These are phyloP conservation scores for Chrysoporthe austroafricana DNA, from an alignment of 2,329 filamentous ascomycete species.

Conservation along the genomic window DNA sequence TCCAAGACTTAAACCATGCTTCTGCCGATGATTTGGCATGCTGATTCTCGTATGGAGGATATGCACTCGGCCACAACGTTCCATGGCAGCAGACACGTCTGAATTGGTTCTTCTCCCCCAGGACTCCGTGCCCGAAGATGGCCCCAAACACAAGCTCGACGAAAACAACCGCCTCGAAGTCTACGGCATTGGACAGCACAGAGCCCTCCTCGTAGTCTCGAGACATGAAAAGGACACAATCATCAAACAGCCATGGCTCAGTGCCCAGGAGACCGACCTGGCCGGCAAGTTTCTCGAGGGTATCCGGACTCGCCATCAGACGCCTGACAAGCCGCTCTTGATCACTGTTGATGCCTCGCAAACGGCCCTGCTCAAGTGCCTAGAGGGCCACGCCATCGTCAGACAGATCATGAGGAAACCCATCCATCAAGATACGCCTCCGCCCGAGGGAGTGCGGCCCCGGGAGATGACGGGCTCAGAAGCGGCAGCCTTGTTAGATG, in stretches of 20 bases:
- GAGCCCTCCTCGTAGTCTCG: background rate
- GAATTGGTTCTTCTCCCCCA: background rate
- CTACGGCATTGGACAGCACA: background rate
- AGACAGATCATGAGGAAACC: conserved; percentile 1
- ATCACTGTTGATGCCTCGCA: background rate
- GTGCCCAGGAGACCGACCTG: background rate
- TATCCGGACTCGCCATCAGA: background rate
- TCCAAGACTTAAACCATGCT: background rate
- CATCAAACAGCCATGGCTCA: conserved; percentile 9
- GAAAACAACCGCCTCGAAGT: background rate
- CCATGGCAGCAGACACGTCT: background rate
- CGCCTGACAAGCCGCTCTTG: background rate
- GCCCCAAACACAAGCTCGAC: background rate
- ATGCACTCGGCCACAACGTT: no score
- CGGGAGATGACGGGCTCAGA: background rate
- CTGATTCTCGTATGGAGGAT: background rate
- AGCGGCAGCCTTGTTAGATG: background rate
- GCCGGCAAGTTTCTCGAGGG: background rate
- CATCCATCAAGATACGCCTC: background rate
- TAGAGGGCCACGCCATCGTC: background rate
- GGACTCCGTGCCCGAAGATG: background rate
- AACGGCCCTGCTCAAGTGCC: background rate
- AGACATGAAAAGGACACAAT: background rate
- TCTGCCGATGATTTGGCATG: background rate
- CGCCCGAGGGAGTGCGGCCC: background rate